Conservation (phyloP, 345 rosid species). For the Aurinia saxatilis region DNA sequence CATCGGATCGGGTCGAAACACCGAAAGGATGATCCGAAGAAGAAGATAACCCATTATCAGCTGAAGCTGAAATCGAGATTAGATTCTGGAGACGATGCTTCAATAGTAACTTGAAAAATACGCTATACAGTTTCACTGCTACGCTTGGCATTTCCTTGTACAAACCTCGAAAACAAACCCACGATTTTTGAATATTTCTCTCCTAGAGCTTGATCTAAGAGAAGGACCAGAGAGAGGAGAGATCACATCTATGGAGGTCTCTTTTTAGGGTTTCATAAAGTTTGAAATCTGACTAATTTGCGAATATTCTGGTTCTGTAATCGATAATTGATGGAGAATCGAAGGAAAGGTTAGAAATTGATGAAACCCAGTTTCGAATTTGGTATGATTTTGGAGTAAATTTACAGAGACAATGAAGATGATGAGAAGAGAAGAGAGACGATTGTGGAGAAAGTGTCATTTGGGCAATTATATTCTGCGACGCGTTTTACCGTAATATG, state of each 20-base stretch:
- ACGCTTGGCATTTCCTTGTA: constrained; percentile 51
- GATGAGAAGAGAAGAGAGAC: constrained; percentile 4
- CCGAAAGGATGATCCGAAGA: constrained; percentile 34
- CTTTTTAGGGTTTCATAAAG: background rate
- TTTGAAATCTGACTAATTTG: background rate
- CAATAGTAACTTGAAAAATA: constrained; percentile 54
- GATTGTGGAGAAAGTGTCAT: constrained; percentile 27
- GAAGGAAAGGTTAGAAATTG: background rate
- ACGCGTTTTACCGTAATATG: constrained; percentile 11
- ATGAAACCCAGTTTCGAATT: constrained; percentile 11
- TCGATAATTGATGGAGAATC: background rate
- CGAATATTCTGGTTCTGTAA: background rate
- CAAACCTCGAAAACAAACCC: too few species aligned
- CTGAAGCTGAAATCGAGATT: constrained; percentile 25
- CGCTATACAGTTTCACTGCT: constrained; percentile 47
- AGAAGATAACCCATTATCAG: constrained; percentile 1
- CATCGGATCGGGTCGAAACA: constrained; percentile 48
- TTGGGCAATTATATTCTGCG: constrained; percentile 15
- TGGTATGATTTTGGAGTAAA: background rate
- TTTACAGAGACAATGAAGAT: constrained; percentile 10
- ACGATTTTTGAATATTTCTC: background rate
- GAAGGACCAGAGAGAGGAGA: background rate
- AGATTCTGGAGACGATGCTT: constrained; percentile 45
- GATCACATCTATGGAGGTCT: constrained; percentile 19
- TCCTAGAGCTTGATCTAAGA: background rate